These are phyloP conservation scores for Penicillium coffeae DNA, from an alignment of 495 filamentous ascomycete genomes.

Conservation along the genomic window DNA sequence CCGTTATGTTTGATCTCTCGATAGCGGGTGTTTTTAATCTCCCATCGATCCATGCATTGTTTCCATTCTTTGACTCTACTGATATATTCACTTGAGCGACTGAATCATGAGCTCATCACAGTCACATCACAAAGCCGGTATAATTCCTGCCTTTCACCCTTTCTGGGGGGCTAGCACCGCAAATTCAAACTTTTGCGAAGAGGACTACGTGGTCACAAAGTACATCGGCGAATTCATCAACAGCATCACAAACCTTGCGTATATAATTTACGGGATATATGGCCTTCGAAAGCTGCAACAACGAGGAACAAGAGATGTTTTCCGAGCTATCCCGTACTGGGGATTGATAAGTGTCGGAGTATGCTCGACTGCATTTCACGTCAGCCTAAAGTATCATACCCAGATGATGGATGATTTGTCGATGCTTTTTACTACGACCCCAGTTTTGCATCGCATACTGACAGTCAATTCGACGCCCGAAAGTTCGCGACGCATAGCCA, in stretches of 20 bases:
- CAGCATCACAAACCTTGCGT: conserved; percentile 49
- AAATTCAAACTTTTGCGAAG: conserved; percentile 1
- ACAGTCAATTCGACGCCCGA: neutral
- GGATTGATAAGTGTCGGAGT: conserved; percentile 55
- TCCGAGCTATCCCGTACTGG: conserved; percentile 40
- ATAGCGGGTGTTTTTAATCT: too few relatives aligned
- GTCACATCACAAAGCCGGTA: too few relatives aligned
- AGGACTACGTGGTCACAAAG: conserved; percentile 51
- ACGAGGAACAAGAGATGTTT: conserved; percentile 12
- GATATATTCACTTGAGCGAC: too few relatives aligned
- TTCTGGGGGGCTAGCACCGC: too few relatives aligned
- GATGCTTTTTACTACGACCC: neutral
- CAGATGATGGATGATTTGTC: too few relatives aligned
- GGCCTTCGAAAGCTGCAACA: conserved; percentile 28
- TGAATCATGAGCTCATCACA: too few relatives aligned
- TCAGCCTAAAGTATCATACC: conserved; percentile 49
- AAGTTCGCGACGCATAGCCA: neutral
- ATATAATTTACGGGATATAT: conserved; percentile 38
- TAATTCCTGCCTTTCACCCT: too few relatives aligned
- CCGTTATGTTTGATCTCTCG: too few relatives aligned
- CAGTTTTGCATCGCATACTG: neutral
- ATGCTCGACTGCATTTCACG: conserved; percentile 50
- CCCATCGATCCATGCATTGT: too few relatives aligned
- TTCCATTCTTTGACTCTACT: too few relatives aligned
- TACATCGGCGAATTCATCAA: conserved; percentile 58